Percentiles rank a stretch among this genome's conserved stretches.
Conservation (phyloP, 495 filamentous ascomycete species). For the Podospora anserina region DNA sequence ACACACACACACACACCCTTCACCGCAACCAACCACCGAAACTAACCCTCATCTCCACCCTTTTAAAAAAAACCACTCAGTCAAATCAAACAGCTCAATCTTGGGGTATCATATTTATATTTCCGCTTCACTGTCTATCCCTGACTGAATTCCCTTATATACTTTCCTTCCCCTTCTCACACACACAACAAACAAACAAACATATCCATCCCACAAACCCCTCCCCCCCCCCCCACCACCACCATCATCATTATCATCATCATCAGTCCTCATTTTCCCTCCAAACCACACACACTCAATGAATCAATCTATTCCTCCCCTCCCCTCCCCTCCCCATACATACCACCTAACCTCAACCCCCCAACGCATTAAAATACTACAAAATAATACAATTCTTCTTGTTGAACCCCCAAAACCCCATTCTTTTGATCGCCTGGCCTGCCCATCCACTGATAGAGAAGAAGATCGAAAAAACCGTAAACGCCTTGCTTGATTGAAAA, state of each 20-base stretch:
- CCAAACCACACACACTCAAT: background rate
- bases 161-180: background rate
- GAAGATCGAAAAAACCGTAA: background rate
- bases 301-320: background rate
- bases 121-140: background rate
- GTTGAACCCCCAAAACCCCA: background rate
- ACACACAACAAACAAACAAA: background rate
- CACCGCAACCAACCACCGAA: too few relatives aligned
- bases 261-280: background rate
- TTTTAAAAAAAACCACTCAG: too few relatives aligned
- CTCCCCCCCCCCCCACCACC: too few relatives aligned
- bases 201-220: background rate
- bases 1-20: too few relatives aligned
- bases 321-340: background rate
- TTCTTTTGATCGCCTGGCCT: background rate
- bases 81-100: too few relatives aligned
- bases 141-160: background rate
- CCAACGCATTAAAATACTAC: background rate
- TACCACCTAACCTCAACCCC: background rate
- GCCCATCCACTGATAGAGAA: background rate
- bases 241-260: background rate
- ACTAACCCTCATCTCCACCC: background rate
- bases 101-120: slow-evolving; percentile 4
- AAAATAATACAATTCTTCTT: background rate
- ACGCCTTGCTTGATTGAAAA: background rate